Base-by-base conservation (phyloP, 75 land plant species). In the Pseudotsuga menziesii region DNA sequence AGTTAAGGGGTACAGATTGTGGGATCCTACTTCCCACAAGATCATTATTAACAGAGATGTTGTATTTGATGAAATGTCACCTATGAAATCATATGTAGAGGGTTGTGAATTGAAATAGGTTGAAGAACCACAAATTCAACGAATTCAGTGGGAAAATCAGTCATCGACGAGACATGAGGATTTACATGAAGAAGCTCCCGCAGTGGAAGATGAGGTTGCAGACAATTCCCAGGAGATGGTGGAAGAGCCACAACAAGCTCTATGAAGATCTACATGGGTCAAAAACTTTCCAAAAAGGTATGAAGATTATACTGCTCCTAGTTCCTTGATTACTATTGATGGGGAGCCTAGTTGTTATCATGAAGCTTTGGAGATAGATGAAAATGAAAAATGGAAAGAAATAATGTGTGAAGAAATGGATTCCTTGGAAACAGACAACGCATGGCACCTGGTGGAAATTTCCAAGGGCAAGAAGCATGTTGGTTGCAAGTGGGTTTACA, bases 1-100 rank as follows among this genome's bases (percentile, higher is more conserved):
- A 14, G 67, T 55, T n/a, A 74, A 59, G 77, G 64, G 81, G 3
- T 80, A 80, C 60, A 75, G 56, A 58, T 2, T 74, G 16, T 80
- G 67, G 63, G 67, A 80, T 75, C 77, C 64, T 57, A 58, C 25
- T 48, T 4, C 7, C 73, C 20, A 74, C 11, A 80, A 73, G 57
- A 56, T 80, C 22, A 25, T 80, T 1, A 13, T 35, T 54, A 80
- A 61, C 56, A 80, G 2, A 36, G 81, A 80, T 75, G 78, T 74
- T 13, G 71, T 70, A 1, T 66, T 78, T 61, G 44, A 56, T 27
- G 44, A 77, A 64, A 1, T 17, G 17, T 57, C 58, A 13, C 13
- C 0, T 1, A 57, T 57, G 13, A 57, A 13, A 13, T 12, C 13
- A 57, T 0, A 57, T 0, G 58, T 13, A 1, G 58, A 0, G 1